A percentile compares a stretch with the other conserved stretches of the same genome.
Evolutionary conservation across 2,329 filamentous ascomycete species (phyloP).

Genomic region (Zymoseptoria passerinii): DNA sequence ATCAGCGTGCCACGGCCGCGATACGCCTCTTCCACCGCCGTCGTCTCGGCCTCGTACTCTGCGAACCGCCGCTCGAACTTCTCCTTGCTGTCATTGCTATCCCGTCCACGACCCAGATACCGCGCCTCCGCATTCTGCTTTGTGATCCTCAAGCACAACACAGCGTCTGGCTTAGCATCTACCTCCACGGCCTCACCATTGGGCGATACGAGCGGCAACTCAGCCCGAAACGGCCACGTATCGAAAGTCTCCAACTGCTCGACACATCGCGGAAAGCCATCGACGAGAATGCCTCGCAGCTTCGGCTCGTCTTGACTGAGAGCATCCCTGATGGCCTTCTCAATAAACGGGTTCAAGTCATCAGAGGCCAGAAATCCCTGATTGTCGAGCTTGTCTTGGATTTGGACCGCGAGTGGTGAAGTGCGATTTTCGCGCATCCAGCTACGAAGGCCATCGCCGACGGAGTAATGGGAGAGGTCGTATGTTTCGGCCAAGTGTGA

Average conservation of each 20-base stretch:
- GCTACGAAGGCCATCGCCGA: conserved; percentile 4
- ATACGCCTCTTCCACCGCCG: not conserved
- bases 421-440: not conserved
- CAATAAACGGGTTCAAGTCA: not conserved
- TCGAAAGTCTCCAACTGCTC: not conserved
- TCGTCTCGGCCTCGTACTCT: conserved; percentile 2
- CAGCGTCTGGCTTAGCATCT: not conserved
- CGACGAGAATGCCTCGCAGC: not conserved
- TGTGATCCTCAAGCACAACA: conserved; percentile 1
- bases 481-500: not conserved
- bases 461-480: conserved; percentile 2
- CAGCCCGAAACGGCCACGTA: not conserved
- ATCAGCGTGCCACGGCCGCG: not conserved
- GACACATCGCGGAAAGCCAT: conserved; percentile 6
- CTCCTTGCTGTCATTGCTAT: not conserved
- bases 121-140: conserved; percentile 1
- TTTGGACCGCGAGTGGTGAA: not conserved
- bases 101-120: not conserved
- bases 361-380: conserved; percentile 1
- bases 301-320: not conserved
- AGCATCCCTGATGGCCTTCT: not conserved
- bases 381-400: not conserved
- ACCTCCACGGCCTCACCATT: not conserved
- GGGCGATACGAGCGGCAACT: not conserved
- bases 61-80: conserved; percentile 6